These are phyloP conservation scores for Trichothecium sympodiale DNA, from an alignment of 2,329 filamentous ascomycete species.

Conservation along the genomic window DNA sequence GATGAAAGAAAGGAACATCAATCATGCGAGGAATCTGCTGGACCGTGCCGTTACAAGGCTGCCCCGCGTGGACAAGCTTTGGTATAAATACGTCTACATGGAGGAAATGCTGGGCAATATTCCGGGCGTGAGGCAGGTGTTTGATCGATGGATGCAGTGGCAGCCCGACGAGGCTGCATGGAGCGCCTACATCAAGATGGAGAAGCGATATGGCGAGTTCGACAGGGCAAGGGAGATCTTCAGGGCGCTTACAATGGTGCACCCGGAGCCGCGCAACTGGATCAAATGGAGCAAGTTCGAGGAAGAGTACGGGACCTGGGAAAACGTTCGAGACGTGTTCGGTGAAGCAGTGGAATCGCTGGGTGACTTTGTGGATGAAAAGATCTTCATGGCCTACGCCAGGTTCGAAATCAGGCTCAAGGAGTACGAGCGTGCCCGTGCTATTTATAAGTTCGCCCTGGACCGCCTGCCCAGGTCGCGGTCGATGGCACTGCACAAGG, in stretches of 20 bases:
- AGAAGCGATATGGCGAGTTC: constrained; percentile 89
- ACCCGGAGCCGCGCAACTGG: constrained; percentile 93
- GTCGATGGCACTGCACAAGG: constrained; percentile 76
- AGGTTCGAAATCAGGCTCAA: constrained; percentile 89
- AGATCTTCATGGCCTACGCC: constrained; percentile 91
- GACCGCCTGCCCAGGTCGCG: constrained; percentile 84
- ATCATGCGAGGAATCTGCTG: constrained; percentile 87
- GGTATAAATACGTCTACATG: constrained; percentile 99
- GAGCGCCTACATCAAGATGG: constrained; percentile 92
- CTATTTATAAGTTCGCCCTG: constrained; percentile 94
- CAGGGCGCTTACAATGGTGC: constrained; percentile 79
- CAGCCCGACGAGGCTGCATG: constrained; percentile 93
- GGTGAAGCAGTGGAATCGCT: constrained; percentile 78
- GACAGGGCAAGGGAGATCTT: constrained; percentile 86
- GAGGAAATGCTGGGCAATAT: constrained; percentile 96
- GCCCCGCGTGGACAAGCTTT: constrained; percentile 87
- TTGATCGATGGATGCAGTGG: constrained; percentile 98
- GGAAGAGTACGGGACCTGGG: constrained; percentile 87
- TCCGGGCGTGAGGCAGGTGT: constrained; percentile 82
- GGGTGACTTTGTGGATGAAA: constrained; percentile 92
- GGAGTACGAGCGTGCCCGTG: constrained; percentile 84
- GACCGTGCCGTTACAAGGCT: constrained; percentile 90
- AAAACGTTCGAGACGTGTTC: constrained; percentile 85
- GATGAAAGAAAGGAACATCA: constrained; percentile 90
- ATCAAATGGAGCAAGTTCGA: constrained; percentile 98